Evolutionary conservation across 2,329 filamentous ascomycete genomes (phyloP).

Genomic region (Pseudogymnoascus sp.): DNA sequence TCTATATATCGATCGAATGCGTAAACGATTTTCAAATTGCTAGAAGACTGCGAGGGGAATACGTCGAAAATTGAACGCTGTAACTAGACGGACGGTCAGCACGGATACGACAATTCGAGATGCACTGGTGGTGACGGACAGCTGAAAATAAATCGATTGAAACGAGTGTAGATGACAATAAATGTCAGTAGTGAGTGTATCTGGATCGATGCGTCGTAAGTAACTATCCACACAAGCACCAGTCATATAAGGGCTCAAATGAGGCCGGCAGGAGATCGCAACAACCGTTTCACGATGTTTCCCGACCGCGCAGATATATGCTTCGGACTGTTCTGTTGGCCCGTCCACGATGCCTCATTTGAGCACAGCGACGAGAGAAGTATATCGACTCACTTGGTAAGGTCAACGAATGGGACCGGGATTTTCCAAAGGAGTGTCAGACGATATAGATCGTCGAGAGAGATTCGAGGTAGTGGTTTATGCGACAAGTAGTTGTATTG

Average conservation of each 20-base stretch:
- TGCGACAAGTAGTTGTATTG: neutral
- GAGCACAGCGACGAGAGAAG: slow-evolving; percentile 12
- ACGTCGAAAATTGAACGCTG: slow-evolving; percentile 3
- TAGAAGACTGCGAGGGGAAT: slow-evolving; percentile 1
- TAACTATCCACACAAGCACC: neutral
- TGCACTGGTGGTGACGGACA: neutral
- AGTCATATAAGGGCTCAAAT: neutral
- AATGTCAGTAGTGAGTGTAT: slow-evolving; percentile 33
- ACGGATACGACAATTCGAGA: neutral
- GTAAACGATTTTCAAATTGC: slow-evolving; percentile 16
- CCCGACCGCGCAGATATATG: neutral
- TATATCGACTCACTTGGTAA: slow-evolving; percentile 23
- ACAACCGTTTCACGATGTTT: neutral
- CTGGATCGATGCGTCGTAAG: slow-evolving; percentile 16
- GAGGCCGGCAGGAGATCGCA: neutral
- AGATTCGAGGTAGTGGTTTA: neutral
- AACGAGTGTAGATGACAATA: slow-evolving; percentile 54
- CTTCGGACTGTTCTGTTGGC: neutral
- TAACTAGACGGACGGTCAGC: slow-evolving; percentile 38
- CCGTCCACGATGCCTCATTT: slow-evolving; percentile 1
- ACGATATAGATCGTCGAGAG: slow-evolving; percentile 7
- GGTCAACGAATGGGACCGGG: slow-evolving; percentile 20
- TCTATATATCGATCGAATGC: slow-evolving; percentile 18
- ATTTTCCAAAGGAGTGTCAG: slow-evolving; percentile 27
- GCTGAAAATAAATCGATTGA: slow-evolving; percentile 26